Evolutionary conservation across 805 yeast genomes (phyloP), one percentile per base, ranked within the genome.

Genomic region (Suhomyces kilbournensis): DNA sequence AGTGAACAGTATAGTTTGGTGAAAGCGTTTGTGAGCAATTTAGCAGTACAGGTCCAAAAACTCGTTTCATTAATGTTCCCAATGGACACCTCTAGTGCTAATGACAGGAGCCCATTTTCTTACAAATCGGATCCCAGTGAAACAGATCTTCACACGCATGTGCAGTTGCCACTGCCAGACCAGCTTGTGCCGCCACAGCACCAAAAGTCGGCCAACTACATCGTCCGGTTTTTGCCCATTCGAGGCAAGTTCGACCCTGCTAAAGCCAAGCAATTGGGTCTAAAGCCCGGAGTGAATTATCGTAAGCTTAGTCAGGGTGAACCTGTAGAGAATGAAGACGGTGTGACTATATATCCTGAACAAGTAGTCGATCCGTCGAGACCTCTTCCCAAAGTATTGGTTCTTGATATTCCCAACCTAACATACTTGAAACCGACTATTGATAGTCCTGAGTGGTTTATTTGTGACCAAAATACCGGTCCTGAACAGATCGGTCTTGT

Each of bases 241-340:
- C 74, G 97, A 60, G 98, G 99, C 0, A 86, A 79, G 61, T 94
- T 94, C 62, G 73, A 82, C 53, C 81, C 81, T 0, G 71, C 75
- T 7, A 83, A 77, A 60, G 97, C 98, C 1, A 71, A 67, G 20
- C 80, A 72, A 44, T 69, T 91, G 19, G 91, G 92, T 0, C 81
- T 93, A 7, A 85, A 86, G 28, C 80, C 80, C 3, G 91, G 94
- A 0, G 72, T 77, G 7, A 62, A 78, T 22, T 90, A 73, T 66
- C 80, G 84, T 12, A 64, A 74, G 19, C 75, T 94, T 47, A 77
- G 92, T 9, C 71, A 72, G 5, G 94, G 94, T 2, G 60, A 76
- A 32, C 44, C 81, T 1, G 83, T 92, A 3, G 71, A 78, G 0
- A 70, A 86, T 44, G 81, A 74, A 0, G 70, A 82, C 54, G 96